Base-by-base conservation (phyloP, 495 filamentous ascomycete genomes). In the Bacidia rubella region DNA sequence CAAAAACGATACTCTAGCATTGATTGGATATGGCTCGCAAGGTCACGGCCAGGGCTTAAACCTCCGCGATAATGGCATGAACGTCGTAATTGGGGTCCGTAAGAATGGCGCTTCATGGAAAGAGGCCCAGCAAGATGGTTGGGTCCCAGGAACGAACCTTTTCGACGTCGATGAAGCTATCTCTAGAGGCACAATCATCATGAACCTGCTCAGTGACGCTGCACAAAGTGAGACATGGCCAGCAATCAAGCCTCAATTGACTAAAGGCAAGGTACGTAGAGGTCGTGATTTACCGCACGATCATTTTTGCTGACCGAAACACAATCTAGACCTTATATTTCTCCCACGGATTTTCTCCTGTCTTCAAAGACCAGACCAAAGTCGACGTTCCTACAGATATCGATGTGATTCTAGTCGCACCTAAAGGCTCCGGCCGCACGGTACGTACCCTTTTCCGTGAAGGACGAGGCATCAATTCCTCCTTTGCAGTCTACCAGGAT, bases 331-430 rank as follows among this genome's bases (percentile, higher is more conserved):
- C 92, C 44, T 84, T 98, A 63, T 98, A 98, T 82, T 98, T 98
- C 82, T 96, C 92, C 51, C 92, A 98, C 80, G 92, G 92, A 68
- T 98, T 98, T 86, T 98, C 92, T 56, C 92, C 92, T 64, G 90
- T 98, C 70, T 98, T 98, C 87, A 95, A 95, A 76, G 84, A 94
- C 70, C 80, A 92, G 62, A 98, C 92, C 80, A 95, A 95, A 74
- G 92, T 98, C 68, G 90, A 98, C 48, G 85, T 95, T 57, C 92
- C 92, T 68, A 77, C 67, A 51, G 86, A 95, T 71, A 85, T 98
- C 61, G 92, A 97, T 72, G 93, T 98, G 66, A 98, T 98, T 75
- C 92, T 98, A 67, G 87, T 93, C 64, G 92, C 92, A 59, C 92
- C 92, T 68, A 98, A 98, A 79, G 92, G 92, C 65, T 96, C 90